phyloP scores from a whole-genome alignment of 495 filamentous ascomycete genomes.

The Xylaria curta region DNA sequence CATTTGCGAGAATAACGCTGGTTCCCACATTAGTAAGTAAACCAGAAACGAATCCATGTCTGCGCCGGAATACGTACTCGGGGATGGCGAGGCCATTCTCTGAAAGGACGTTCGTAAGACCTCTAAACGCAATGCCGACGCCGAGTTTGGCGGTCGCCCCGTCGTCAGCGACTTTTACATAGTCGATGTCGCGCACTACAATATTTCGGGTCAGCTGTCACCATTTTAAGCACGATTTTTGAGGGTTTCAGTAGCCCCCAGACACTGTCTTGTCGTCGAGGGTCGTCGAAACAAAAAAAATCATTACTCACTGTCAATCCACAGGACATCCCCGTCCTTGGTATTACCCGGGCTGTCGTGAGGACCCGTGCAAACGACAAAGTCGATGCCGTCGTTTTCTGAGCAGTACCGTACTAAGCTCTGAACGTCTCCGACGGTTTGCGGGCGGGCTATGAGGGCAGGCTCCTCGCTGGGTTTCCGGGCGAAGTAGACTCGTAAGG shows the following conservation, averaged over 20 bases:
- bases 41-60: background rate
- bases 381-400: slow-evolving; percentile 32
- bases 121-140: slow-evolving; percentile 43
- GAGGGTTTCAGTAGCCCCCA: background rate
- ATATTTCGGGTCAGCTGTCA: background rate
- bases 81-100: slow-evolving; percentile 42
- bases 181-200: slow-evolving; percentile 44
- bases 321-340: slow-evolving; percentile 35
- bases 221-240: background rate
- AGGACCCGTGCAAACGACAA: slow-evolving; percentile 47
- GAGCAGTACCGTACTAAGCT: slow-evolving; percentile 36
- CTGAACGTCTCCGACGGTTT: slow-evolving; percentile 43
- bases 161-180: slow-evolving; percentile 37
- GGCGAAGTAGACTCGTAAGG: background rate
- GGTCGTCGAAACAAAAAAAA: background rate
- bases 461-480: background rate
- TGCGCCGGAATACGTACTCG: background rate
- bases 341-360: slow-evolving; percentile 45
- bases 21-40: background rate
- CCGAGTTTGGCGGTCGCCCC: slow-evolving; percentile 43
- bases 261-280: background rate
- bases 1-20: slow-evolving; percentile 34
- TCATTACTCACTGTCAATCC: slow-evolving; percentile 38
- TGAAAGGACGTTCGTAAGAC: slow-evolving; percentile 38
- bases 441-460: slow-evolving; percentile 41